Base-by-base conservation (phyloP, 495 filamentous ascomycete genomes). In the Lophiostoma macrostomum region DNA sequence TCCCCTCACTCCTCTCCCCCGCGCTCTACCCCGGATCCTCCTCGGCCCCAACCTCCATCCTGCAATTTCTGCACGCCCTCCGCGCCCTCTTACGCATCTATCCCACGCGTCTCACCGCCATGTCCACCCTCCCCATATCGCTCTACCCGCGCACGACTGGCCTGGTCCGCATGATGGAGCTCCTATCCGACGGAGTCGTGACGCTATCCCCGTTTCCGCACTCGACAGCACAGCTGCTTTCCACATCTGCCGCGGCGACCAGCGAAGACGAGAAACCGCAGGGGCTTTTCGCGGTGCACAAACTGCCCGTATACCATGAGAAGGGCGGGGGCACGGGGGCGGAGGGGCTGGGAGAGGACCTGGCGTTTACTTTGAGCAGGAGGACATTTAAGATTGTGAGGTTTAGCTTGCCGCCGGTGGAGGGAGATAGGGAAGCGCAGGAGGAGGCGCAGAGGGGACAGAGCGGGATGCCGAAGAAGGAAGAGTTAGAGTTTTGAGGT, bases 351-450 rank as follows among this genome's bases (percentile, higher is more conserved):
- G 83, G 88, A 8, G 86, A 93, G 64, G 89, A 96, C 65, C 76
- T 95, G 69, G 88, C 89, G 13, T 98, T 98, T 69, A 90, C 79
- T 36, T 69, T 97, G 27, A 95, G 88, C 64, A 78, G 87, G 58
- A 83, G 84, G 53, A 89, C 79, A 63, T 83, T 98, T 61, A 80
- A 85, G 54, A 90, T 98, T 55, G 89, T 84, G 69, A 85, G 88
- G 6, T 98, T 87, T 67, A 91, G 85, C 67, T 71, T 98, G 41
- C 94, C 94, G 29, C 93, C 93, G 1, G 78, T 89, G n/a, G 87
- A 88, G 32, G 87, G 82, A 3, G 88, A 91, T 51, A 76, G 76
- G 27, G 82, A 86, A 58, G 84, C 81, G 41, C 82, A 88, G 63
- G 79, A 80, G 38, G 75, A 73, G 11, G 56, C 51, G 10, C 43